These are phyloP conservation scores for Chaetoceros muelleri DNA, from an alignment of 108 stramenopile species.

Conservation along the genomic window DNA sequence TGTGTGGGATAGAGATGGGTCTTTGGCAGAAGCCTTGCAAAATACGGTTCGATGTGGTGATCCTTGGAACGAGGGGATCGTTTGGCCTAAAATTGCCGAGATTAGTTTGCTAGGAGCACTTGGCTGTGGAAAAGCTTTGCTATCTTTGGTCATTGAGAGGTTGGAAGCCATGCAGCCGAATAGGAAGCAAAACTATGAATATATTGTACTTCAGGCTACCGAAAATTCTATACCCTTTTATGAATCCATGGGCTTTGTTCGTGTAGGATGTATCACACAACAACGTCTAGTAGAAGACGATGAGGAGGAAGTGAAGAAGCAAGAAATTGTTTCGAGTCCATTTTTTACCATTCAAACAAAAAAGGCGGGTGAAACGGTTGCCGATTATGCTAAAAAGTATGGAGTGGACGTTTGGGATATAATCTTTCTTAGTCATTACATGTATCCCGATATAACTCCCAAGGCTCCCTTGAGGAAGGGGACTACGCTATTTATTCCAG, in stretches of 20 bases:
- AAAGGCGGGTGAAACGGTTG: slow-evolving; percentile 45
- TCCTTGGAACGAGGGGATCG: slow-evolving; percentile 83
- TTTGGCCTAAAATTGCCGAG: slow-evolving; percentile 86
- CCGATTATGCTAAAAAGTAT: slow-evolving; percentile 47
- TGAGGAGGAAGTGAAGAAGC: background rate
- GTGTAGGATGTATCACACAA: slow-evolving; percentile 35
- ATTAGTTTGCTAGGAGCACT: slow-evolving; percentile 66
- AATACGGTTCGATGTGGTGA: slow-evolving; percentile 69
- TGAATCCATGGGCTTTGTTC: slow-evolving; percentile 39
- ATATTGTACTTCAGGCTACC: slow-evolving; percentile 43
- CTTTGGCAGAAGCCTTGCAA: slow-evolving; percentile 50
- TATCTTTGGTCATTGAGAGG: slow-evolving; percentile 67
- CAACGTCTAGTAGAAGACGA: background rate
- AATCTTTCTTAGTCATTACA: slow-evolving; percentile 58
- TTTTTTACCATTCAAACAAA: slow-evolving; percentile 27
- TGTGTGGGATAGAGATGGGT: slow-evolving; percentile 45
- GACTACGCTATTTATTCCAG: slow-evolving; percentile 54
- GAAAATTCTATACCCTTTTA: slow-evolving; percentile 49
- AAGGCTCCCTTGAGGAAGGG: slow-evolving; percentile 47
- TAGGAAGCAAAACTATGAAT: slow-evolving; percentile 52
- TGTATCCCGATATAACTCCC: slow-evolving; percentile 34
- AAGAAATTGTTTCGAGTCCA: slow-evolving; percentile 38
- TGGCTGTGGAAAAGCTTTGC: slow-evolving; percentile 66
- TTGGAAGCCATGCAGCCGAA: slow-evolving; percentile 51
- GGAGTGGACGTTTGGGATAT: slow-evolving; percentile 70